phyloP scores from a whole-genome alignment of 179 eudicot genomes.

The Drosera spatulata region DNA sequence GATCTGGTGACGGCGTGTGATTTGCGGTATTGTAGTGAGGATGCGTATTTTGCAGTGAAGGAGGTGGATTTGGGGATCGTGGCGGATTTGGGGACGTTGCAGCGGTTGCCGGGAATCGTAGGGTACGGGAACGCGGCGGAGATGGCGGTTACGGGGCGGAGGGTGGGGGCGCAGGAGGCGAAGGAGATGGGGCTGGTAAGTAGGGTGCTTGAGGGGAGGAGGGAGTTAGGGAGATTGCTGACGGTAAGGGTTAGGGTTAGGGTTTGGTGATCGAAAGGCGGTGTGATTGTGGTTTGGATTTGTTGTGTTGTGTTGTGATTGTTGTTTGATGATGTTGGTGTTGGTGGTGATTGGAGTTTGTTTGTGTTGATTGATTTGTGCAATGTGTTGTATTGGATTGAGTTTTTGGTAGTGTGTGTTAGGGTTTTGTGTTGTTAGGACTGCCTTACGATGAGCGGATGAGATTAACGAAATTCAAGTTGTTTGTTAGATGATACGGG shows the following conservation, averaged over 20 bases:
- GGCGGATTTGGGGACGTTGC: slow-evolving; percentile 90
- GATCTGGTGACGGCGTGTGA: slow-evolving; percentile 86
- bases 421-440: too few relatives aligned
- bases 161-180: slow-evolving; percentile 57
- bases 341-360: background rate
- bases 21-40: slow-evolving; percentile 47
- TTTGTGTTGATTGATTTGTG: background rate
- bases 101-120: slow-evolving; percentile 75
- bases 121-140: slow-evolving; percentile 86
- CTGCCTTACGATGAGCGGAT: too few relatives aligned
- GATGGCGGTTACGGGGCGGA: slow-evolving; percentile 67
- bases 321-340: background rate
- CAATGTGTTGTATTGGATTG: background rate
- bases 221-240: slow-evolving; percentile 43
- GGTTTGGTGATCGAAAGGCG: too few relatives aligned
- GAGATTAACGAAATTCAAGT: too few relatives aligned
- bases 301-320: background rate
- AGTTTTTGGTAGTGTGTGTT: too few relatives aligned
- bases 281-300: background rate
- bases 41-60: slow-evolving; percentile 70
- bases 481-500: too few relatives aligned
- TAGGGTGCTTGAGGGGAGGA: slow-evolving; percentile 41
- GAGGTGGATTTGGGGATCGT: slow-evolving; percentile 84
- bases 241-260: slow-evolving; percentile 30
- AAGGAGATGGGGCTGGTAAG: slow-evolving; percentile 64